These are phyloP conservation scores for Flaveria sonorensis DNA, from an alignment of 129 eudicot species.

Conservation along the genomic window DNA sequence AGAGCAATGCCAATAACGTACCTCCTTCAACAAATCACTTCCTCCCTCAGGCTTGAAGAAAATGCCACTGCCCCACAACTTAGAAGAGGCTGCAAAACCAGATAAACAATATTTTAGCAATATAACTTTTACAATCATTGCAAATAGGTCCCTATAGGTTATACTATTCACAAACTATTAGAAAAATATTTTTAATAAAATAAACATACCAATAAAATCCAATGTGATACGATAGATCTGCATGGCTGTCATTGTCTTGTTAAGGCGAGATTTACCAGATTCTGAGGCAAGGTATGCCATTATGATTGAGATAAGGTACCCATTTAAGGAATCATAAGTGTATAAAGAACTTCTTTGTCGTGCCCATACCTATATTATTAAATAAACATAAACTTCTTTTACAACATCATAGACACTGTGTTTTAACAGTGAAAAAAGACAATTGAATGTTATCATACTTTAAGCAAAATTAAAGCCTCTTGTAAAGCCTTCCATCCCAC, in stretches of 20 bases:
- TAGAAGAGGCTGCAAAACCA: slow-evolving; percentile 68
- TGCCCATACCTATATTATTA: slow-evolving; percentile 82
- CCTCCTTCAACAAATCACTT: slow-evolving; percentile 59
- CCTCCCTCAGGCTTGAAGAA: slow-evolving; percentile 57
- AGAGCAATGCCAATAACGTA: slow-evolving; percentile 25
- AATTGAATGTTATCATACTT: slow-evolving; percentile 44
- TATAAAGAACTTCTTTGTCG: slow-evolving; percentile 75
- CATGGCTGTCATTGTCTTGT: slow-evolving; percentile 61
- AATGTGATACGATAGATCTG: slow-evolving; percentile 81
- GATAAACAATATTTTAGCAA: slow-evolving; percentile 9
- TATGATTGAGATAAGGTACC: slow-evolving; percentile 64
- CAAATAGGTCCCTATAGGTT: slow-evolving; percentile 14
- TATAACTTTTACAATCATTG: slow-evolving; percentile 13
- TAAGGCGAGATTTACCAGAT: slow-evolving; percentile 56
- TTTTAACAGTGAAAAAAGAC: background rate
- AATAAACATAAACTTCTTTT: slow-evolving; percentile 7
- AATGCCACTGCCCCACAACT: slow-evolving; percentile 74
- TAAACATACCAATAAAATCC: slow-evolving; percentile 77
- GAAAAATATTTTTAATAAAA: background rate
- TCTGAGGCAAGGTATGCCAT: slow-evolving; percentile 77
- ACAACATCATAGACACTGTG: background rate
- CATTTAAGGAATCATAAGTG: slow-evolving; percentile 83
- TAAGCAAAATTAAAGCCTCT: slow-evolving; percentile 76
- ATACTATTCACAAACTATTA: slow-evolving; percentile 3
- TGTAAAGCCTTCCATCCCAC: slow-evolving; percentile 69